Evolutionary conservation across 768 basidiomycete genomes (phyloP).

Genomic region (Auriscalpium vulgare): DNA sequence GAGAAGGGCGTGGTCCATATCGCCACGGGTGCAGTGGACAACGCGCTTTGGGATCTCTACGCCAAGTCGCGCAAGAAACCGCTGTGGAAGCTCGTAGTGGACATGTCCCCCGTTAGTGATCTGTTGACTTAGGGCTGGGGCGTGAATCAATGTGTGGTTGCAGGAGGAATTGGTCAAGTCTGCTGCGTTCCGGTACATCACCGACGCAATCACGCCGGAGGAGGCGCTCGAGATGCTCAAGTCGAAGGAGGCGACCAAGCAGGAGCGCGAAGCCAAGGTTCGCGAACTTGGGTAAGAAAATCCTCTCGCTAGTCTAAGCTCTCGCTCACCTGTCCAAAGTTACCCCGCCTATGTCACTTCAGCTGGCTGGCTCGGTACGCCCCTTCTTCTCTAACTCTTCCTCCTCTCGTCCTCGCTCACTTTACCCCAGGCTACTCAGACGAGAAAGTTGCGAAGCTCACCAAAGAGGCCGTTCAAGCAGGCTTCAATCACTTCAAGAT

Average conservation of each 20-base stretch:
- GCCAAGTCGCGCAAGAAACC: constrained; percentile 76
- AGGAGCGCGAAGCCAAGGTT: constrained; percentile 70
- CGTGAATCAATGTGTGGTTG: background rate
- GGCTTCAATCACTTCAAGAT: constrained; percentile 99
- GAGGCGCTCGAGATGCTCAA: constrained; percentile 83
- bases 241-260: constrained; percentile 67
- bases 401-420: background rate
- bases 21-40: constrained; percentile 81
- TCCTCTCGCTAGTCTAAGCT: background rate
- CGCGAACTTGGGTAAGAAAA: constrained; percentile 49
- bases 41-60: constrained; percentile 93
- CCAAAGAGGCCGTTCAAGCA: constrained; percentile 72
- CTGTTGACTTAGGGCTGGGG: background rate
- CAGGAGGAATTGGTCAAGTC: constrained; percentile 76
- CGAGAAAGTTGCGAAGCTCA: constrained; percentile 83
- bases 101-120: constrained; percentile 66
- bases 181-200: constrained; percentile 82
- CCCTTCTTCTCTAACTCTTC: background rate
- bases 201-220: constrained; percentile 86
- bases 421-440: constrained; percentile 66
- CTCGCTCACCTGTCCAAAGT: constrained; percentile 25
- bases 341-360: constrained; percentile 95
- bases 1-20: constrained; percentile 95
- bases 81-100: constrained; percentile 88
- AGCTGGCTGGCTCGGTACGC: constrained; percentile 79